Evolutionary conservation across 306 rosid species (phyloP), one percentile per base, ranked within the genome.

Genomic region (Quercus berberidifolia): DNA sequence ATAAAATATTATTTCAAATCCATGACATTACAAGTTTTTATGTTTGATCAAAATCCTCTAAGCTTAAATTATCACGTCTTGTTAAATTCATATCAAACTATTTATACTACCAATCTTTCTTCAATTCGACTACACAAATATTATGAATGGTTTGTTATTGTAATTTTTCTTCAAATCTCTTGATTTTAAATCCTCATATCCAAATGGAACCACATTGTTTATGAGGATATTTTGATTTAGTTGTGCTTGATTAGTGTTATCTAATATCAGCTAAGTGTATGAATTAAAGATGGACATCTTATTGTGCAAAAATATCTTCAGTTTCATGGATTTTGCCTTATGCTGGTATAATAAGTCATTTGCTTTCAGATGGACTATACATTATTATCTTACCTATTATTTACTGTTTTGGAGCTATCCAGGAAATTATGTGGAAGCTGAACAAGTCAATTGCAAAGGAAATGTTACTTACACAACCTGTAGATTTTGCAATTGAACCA

Each of bases 371-470:
- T 35, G 69, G 6, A 30, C 51, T 26, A 26, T 70, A 76, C 75
- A 74, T 74, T 74, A 41, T 38, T 63, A 26, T 73, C 76, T 87
- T 69, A 83, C 82, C 69, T 38, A 49, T 78, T 78, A 78, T 82
- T 76, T 74, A 41, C 77, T 76, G 82, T 71, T 84, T 87, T 87
- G 90, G 88, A 85, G 86, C 82, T 81, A 80, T 87, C 80, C 97
- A 94, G 98, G 92, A 94, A 92, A 94, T 94, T 71, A 94, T 86
- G 98, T 94, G 97, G 98, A 94, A 94, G 90, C 82, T 94, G 85
- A 94, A 92, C 87, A 94, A 94, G 92, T 92, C 98, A 68, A 92
- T 94, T 81, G 98, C 97, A 76, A 94, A 90, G 84, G 98, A 94
- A 76, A 91, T 82, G 74, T 85, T 94, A 86, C 98, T 97, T 28